Evolutionary conservation across 73 alveolate species (phyloP), one percentile per base, ranked within the genome.

Genomic region (Tetrahymena borealis): DNA sequence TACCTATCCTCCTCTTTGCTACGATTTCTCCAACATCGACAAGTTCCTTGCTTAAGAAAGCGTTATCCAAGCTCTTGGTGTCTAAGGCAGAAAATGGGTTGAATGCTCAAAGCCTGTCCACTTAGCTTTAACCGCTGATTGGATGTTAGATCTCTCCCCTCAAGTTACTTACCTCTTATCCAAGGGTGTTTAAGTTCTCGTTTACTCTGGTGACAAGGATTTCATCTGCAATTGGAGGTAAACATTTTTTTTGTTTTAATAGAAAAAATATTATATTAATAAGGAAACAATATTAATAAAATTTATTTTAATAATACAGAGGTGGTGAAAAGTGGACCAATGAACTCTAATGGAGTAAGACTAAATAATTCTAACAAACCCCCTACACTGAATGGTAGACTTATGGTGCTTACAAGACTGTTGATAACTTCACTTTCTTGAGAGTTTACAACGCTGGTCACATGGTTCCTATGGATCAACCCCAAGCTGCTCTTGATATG

Each of bases 381-480:
- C 90, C 94, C 1, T 95, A 93, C 95, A 16, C 91, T 15, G 90
- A 90, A 20, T 95, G 97, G 97, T 60, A 93, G 15, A 93, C 91
- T 28, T 39, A 38, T 33, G 95, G 95, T n/a, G 78, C 93, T 33
- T 79, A 31, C 78, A 93, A 85, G 78, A 32, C 78, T 38, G 90
- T 79, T 93, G 93, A 78, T 5, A 93, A 93, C 78, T 93, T 93
- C 41, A 79, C 91, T 4, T 93, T 39, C 78, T 95, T 96, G 39
- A 93, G 96, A 40, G 95, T 96, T 39, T 94, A 95, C 78, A 91
- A 92, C 32, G 99, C 99, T 32, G 99, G 99, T 18, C 99, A 98
- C 94, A 98, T 98, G 99, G 98, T 97, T 33, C 99, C 99, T n/a
- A 98, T 96, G 94, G 99, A 98, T 95, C 94, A 97, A 78, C 98